Evolutionary conservation across 2,329 filamentous ascomycete genomes (phyloP), one percentile per base, ranked within the genome.

Genomic region (Neonectria hederae): DNA sequence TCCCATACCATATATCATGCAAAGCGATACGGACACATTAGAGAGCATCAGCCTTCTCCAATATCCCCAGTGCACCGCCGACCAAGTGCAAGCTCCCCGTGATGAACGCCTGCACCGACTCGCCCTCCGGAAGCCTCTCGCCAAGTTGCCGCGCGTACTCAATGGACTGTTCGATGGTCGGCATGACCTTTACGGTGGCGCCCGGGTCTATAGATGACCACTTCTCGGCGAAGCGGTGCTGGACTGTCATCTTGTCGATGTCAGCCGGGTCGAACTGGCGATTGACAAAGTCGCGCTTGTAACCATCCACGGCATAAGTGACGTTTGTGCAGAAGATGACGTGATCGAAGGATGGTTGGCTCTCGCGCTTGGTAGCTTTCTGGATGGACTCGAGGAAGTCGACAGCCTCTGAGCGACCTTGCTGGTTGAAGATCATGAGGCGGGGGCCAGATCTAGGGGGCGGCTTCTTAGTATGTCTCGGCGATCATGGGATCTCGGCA

Each of bases 391-490:
- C 78, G 13, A 90, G 80, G 54, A 90, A 87, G 58, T 83, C 79
- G 26, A 87, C 77, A 38, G 85, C 81, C 74, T 86, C 84, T 28
- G 79, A 76, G 58, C 86, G 84, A 48, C 85, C 87, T 75, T 90
- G 88, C 78, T 98, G 96, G 78, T 97, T 98, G 85, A 98, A 99
- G 59, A 98, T 90, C 53, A 99, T 82, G 43, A 85, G 78, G 51
- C 83, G 82, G 1, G 79, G 79, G 0, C 80, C 83, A 4, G 72
- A 43, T 24, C 79, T 81, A 26, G 11, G 40, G 30, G 19, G 40
- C 22, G 21, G 6, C 7, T 4, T 7, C 35, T 43, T 38, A 32
- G 42, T 9, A 45, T 53, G 54, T 54, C 19, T 40, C 5, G 38
- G 30, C 13, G 22, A 13, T 49, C 11, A 11, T 21, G n/a, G 11